Evolutionary conservation across 331 rosid genomes (phyloP).

Genomic region (Cydonia oblonga): DNA sequence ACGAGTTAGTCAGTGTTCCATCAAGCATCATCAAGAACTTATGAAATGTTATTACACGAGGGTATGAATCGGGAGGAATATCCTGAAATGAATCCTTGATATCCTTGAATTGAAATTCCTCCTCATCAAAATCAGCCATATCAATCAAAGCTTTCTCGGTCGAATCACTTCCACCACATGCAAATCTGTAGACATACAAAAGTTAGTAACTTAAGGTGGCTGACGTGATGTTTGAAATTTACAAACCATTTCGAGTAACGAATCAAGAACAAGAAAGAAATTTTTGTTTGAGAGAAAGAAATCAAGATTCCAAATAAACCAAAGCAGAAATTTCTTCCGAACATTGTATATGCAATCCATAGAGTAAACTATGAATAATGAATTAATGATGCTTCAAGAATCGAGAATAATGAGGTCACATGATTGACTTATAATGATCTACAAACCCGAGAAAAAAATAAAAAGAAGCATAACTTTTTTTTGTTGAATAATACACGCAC

Average conservation of each 20-base stretch:
- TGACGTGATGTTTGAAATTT: background rate
- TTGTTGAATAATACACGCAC: background rate
- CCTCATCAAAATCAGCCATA: background rate
- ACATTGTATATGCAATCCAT: background rate
- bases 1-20: slow-evolving; percentile 53
- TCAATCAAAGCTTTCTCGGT: background rate
- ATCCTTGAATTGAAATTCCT: slow-evolving; percentile 28
- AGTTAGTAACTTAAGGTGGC: background rate
- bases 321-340: background rate
- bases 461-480: too few species aligned
- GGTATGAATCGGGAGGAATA: slow-evolving; percentile 34
- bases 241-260: background rate
- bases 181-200: slow-evolving; percentile 21
- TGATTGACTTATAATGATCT: background rate
- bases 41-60: slow-evolving; percentile 58
- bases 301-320: background rate
- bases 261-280: background rate
- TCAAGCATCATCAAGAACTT: slow-evolving; percentile 79
- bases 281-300: background rate
- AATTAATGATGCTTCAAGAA: background rate
- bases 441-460: background rate
- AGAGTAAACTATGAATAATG: too few species aligned
- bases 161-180: slow-evolving; percentile 19
- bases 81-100: slow-evolving; percentile 40
- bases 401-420: background rate